Evolutionary conservation across 371 early-diverging fungal genomes (phyloP), one percentile per base, ranked within the genome.

Genomic region (Batrachochytrium dendrobatidis): DNA sequence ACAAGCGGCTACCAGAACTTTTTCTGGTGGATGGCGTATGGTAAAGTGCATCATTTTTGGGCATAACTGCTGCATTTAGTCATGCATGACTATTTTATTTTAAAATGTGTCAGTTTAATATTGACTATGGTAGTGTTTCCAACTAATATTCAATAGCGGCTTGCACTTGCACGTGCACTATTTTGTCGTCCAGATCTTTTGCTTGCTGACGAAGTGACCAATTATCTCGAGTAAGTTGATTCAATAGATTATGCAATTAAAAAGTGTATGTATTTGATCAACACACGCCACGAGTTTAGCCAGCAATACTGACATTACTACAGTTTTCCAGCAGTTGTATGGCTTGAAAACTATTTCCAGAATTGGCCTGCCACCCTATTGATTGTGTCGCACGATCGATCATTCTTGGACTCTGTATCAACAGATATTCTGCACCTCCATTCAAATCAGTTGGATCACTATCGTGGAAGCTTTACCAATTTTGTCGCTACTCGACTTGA

Each of bases 181-280:
- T 95, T 95, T 79, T 90, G 90, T 69, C 84, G 86, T 30, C 98
- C 98, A 17, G 97, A 97, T 79, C 74, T 98, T 58, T 79, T 99
- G 46, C 86, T 99, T 65, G 90, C 98, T 62, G 99, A 99, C 75
- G 99, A 98, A 87, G 97, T 98, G 62, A 97, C 97, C 59, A 98
- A 98, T 83, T 76, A 94, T 86, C 91, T 89, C 51, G 78, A 77
- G 68, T 67, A 58, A 28, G 64, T 58, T n/a, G 3, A 4, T 33
- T 12, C 34, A 18, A 5, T 24, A 24, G 49, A 12, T 6, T 31
- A 24, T 24, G 45, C 22, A 29, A 24, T 2, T 24, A 24, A n/a
- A n/a, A n/a, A n/a, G n/a, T n/a, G n/a, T n/a, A n/a, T n/a, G n/a
- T n/a, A n/a, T n/a, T n/a, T n/a, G n/a, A n/a, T n/a, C n/a, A n/a